Conservation (phyloP, 106 monocot species). For the Phalaenopsis equestris region DNA sequence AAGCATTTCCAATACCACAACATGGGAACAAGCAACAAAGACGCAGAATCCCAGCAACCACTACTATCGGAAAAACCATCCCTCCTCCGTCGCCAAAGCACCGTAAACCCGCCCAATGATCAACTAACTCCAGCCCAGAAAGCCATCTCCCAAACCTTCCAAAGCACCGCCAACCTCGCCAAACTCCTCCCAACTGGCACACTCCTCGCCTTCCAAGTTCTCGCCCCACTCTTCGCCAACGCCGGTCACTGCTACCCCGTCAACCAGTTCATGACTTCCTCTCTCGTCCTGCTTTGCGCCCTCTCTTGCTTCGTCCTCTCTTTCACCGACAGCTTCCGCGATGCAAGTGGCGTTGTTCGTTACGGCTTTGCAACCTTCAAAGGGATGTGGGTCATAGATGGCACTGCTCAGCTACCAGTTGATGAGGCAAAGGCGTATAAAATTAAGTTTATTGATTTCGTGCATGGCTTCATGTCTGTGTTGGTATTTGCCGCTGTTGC, state of each 20-base stretch:
- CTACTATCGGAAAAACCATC: neutral
- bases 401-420: constrained; percentile 15
- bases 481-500: constrained; percentile 38
- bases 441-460: constrained; percentile 32
- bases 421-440: constrained; percentile 14
- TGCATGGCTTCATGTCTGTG: constrained; percentile 26
- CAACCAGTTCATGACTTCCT: constrained; percentile 14
- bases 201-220: constrained; percentile 34
- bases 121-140: neutral
- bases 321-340: constrained; percentile 48
- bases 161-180: constrained; percentile 30
- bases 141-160: constrained; percentile 24
- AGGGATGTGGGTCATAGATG: constrained; percentile 51
- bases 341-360: constrained; percentile 14
- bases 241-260: constrained; percentile 15
- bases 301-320: constrained; percentile 35
- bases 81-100: neutral
- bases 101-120: neutral
- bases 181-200: constrained; percentile 43
- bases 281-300: constrained; percentile 24
- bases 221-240: constrained; percentile 28
- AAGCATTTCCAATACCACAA: neutral
- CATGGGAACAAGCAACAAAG: neutral
- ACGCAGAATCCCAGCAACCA: constrained; percentile 15
- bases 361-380: constrained; percentile 32